A percentile compares a stretch with the other conserved stretches of the same genome.
Conservation (phyloP, 108 stramenopile genomes). For the Nitzschia sp. region DNA sequence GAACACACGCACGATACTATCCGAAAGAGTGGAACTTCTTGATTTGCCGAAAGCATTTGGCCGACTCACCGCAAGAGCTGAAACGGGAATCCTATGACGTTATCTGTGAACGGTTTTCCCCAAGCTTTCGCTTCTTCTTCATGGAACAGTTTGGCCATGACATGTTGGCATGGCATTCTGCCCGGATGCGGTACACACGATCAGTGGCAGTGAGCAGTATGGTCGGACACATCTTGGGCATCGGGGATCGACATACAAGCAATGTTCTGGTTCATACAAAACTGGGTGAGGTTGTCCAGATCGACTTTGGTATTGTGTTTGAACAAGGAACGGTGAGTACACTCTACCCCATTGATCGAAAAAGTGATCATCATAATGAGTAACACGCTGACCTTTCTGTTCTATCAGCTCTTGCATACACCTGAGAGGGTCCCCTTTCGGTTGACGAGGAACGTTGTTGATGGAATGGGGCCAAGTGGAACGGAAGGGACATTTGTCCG, state of each 20-base stretch:
- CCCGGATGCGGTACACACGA: slow-evolving; percentile 84
- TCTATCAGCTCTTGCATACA: slow-evolving; percentile 46
- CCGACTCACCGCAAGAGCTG: slow-evolving; percentile 32
- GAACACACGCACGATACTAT: slow-evolving; percentile 59
- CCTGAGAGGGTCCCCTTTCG: slow-evolving; percentile 98
- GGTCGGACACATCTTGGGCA: slow-evolving; percentile 97
- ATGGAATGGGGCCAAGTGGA: slow-evolving; percentile 93
- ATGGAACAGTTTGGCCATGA: slow-evolving; percentile 87
- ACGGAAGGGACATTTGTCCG: slow-evolving; percentile 87
- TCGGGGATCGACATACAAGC: slow-evolving; percentile 95
- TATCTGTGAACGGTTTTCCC: slow-evolving; percentile 79
- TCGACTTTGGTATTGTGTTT: slow-evolving; percentile 99
- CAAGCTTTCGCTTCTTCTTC: slow-evolving; percentile 95
- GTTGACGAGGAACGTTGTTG: slow-evolving; percentile 94
- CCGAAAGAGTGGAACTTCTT: slow-evolving; percentile 79
- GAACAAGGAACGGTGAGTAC: slow-evolving; percentile 91
- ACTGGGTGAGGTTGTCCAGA: slow-evolving; percentile 94
- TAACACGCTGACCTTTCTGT: neutral
- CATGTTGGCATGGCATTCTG: slow-evolving; percentile 81
- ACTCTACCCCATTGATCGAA: slow-evolving; percentile 3
- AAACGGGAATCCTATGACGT: slow-evolving; percentile 57
- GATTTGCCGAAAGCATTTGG: slow-evolving; percentile 52
- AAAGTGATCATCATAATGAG: neutral
- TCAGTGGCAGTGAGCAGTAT: slow-evolving; percentile 93
- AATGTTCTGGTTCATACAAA: slow-evolving; percentile 93